Base-by-base conservation (phyloP, 768 basidiomycete genomes). In the Chalciporus piperatus region DNA sequence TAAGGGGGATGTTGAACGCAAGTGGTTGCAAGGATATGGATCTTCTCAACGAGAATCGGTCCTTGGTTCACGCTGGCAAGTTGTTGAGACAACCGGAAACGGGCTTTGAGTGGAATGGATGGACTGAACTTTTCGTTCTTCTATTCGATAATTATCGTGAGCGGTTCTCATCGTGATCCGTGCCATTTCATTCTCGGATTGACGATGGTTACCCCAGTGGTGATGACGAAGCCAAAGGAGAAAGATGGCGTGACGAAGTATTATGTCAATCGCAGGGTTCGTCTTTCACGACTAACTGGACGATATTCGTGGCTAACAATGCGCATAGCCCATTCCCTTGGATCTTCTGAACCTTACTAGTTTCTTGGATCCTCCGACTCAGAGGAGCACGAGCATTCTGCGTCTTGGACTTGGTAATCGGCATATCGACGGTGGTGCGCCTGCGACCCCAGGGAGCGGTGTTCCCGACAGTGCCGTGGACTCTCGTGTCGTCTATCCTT, bases 141-240 rank as follows among this genome's bases (percentile, higher is more conserved):
- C 74, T 99, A 3, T 97, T 99, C 60, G 97, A 99, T 69, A 93
- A 98, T 61, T 99, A 98, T 60, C 69, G 93, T 92, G 52, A 69
- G 90, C 72, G 35, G 16, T n/a, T 16, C n/a, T 3, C 13, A 23
- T 13, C 14, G n/a, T 33, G 10, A 28, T 23, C 22, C 23, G 0
- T 20, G 7, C 14, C 0, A 14, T 19, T 11, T 14, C 10, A n/a
- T 12, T 25, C n/a, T 42, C n/a, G 20, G 40, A 17, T 40, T 72
- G 33, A 66, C 25, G 19, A 16, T 20, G 16, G 13, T 43, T n/a
- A n/a, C 20, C 58, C 6, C 61, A 94, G 93, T 95, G 68, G 90
- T 95, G 30, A 81, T 93, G 80, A 92, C 92, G 12, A 95, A 95
- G 65, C 72, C 83, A 2, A 88, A 87, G 59, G 87, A 89, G 53